Conservation (phyloP, 257 asterid genomes). For the Solanum corneliomulleri region DNA sequence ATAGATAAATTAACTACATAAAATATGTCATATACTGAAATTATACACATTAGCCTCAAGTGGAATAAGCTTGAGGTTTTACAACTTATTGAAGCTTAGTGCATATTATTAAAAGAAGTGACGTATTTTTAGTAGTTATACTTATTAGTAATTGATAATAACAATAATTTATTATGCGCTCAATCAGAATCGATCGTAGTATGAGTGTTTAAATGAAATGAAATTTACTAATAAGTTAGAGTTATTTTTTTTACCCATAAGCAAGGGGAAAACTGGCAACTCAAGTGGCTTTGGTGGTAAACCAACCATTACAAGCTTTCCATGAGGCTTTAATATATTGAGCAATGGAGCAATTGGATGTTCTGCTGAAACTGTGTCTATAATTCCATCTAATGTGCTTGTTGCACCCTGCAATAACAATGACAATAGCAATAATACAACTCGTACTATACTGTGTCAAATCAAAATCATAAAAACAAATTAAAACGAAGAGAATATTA, state of each 20-base stretch:
- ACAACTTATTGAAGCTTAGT: not conserved
- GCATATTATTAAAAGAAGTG: not conserved
- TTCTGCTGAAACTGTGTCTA: slow-evolving; percentile 20
- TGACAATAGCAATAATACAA: not conserved
- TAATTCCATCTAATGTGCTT: slow-evolving; percentile 19
- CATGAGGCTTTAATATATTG: slow-evolving; percentile 9
- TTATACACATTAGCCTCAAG: not conserved
- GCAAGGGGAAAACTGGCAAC: slow-evolving; percentile 8
- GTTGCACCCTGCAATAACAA: slow-evolving; percentile 5
- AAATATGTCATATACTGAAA: not conserved
- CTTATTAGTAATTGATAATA: not conserved
- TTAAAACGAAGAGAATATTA: not conserved
- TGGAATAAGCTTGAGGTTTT: not conserved
- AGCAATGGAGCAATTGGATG: slow-evolving; percentile 13
- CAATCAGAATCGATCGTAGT: fast-evolving
- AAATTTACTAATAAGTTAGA: not conserved
- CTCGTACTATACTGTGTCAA: not conserved
- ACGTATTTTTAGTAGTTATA: not conserved
- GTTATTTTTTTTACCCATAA: not conserved
- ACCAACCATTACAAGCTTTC: slow-evolving; percentile 22
- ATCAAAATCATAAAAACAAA: not conserved
- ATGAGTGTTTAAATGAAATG: not conserved
- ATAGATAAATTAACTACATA: not conserved
- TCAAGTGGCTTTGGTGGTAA: slow-evolving; percentile 18
- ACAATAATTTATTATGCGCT: not conserved